These are phyloP conservation scores for Podospora anserina DNA, from an alignment of 495 filamentous ascomycete genomes.

Conservation along the genomic window DNA sequence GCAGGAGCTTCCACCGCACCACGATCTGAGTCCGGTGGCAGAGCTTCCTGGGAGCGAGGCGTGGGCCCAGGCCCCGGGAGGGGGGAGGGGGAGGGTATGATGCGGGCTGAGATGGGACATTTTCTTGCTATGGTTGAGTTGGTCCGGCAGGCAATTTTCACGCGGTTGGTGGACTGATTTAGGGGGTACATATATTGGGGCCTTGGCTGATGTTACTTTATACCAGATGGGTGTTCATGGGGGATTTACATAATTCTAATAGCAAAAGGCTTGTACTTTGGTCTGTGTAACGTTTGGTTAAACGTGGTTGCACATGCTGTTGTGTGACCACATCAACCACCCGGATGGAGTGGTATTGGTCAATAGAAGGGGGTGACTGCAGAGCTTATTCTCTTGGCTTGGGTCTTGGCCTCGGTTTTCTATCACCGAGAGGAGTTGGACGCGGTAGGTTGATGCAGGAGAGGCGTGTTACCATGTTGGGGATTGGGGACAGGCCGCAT, in stretches of 20 bases:
- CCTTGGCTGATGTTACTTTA: neutral
- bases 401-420: neutral
- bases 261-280: neutral
- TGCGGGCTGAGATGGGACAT: neutral
- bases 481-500: neutral
- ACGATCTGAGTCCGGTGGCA: conserved; percentile 18
- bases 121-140: neutral
- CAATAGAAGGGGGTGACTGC: neutral
- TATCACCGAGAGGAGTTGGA: neutral
- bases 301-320: neutral
- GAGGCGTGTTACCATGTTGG: neutral
- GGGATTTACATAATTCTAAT: neutral
- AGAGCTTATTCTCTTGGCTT: neutral
- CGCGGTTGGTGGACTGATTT: neutral
- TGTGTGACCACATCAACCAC: neutral
- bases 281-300: neutral
- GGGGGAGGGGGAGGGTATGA: conserved; percentile 4
- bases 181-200: neutral
- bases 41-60: conserved; percentile 23
- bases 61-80: neutral
- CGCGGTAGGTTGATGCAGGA: neutral
- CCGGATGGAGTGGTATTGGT: neutral
- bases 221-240: neutral
- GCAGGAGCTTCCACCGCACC: neutral
- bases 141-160: neutral